Base-by-base conservation (phyloP, 352 stramenopile genomes). In the Pythium oligandrum region DNA sequence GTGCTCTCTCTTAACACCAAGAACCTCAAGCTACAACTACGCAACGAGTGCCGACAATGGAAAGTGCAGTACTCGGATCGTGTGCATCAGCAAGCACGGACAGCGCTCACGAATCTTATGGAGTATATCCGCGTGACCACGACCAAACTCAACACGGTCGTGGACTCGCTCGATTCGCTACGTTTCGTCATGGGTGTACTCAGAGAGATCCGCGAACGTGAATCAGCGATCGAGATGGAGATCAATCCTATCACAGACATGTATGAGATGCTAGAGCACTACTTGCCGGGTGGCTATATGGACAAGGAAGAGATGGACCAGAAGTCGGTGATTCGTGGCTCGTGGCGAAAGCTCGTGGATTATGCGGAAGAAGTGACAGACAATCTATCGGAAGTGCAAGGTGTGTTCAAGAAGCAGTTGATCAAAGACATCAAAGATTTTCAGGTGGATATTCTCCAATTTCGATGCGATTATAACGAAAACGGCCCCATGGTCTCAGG, bases 221-320 rank as follows among this genome's bases (percentile, higher is more conserved):
- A 96, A 52, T 93, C 78, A 1, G 75, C 76, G 10, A 96, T 96
- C 48, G 83, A 96, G 59, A 93, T 94, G 82, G 84, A 96, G 48
- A 85, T 96, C 39, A 86, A 84, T 40, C 87, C 87, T 4, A 94
- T 96, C 39, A 70, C 82, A 0, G 86, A 95, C 59, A 95, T 96
- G 86, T 96, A 96, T 56, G 67, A 85, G 3, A 93, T 96, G 86
- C 75, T 96, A 5, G 86, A 96, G 54, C 80, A 93, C 42, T 95
- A 88, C 45, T 53, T 96, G 1, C 86, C 86, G 12, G 86, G 78
- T 26, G 86, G 86, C 6, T 83, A 88, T 57, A 90, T 95, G 66
- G 81, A 95, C 55, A 87, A 89, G 44, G 80, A 90, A 44, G 87
- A 97, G 61, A 93, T 97, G 64, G 86, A 97, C 44, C 80, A 97